These are phyloP conservation scores for Rhodomyrtus tomentosa DNA, from an alignment of 345 rosid genomes.

Conservation along the genomic window DNA sequence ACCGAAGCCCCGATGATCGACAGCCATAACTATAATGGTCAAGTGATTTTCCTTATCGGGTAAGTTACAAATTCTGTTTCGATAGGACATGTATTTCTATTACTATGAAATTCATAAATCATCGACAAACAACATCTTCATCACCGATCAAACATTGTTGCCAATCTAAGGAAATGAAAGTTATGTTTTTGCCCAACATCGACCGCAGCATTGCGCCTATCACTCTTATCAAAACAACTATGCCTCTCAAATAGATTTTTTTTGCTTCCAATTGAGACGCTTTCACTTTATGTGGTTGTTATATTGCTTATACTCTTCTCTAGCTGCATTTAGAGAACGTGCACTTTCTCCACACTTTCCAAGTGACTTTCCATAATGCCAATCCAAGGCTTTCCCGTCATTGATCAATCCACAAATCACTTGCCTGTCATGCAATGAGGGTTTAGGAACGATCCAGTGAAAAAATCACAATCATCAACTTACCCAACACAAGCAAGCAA, in stretches of 20 bases:
- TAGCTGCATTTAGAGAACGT: background rate
- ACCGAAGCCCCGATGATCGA: no score
- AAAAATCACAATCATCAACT: background rate
- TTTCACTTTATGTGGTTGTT: background rate
- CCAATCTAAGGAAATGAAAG: fast-evolving
- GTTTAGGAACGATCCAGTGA: background rate
- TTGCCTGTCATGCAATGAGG: background rate
- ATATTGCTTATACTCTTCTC: background rate
- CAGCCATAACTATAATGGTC: no score
- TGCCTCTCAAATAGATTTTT: background rate
- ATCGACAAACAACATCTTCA: background rate
- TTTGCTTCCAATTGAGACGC: background rate
- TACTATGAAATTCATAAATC: no score
- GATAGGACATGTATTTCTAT: no score
- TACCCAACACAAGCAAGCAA: background rate
- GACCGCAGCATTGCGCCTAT: fast-evolving
- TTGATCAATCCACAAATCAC: background rate
- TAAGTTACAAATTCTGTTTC: no score
- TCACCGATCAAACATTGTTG: background rate
- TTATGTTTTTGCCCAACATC: background rate
- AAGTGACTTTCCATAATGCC: background rate
- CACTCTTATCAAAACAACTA: background rate
- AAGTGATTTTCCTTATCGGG: no score
- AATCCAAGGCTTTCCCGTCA: background rate
- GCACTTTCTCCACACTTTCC: background rate